Evolutionary conservation across 2,329 filamentous ascomycete genomes (phyloP).

Genomic region (Cladosporium sp.): DNA sequence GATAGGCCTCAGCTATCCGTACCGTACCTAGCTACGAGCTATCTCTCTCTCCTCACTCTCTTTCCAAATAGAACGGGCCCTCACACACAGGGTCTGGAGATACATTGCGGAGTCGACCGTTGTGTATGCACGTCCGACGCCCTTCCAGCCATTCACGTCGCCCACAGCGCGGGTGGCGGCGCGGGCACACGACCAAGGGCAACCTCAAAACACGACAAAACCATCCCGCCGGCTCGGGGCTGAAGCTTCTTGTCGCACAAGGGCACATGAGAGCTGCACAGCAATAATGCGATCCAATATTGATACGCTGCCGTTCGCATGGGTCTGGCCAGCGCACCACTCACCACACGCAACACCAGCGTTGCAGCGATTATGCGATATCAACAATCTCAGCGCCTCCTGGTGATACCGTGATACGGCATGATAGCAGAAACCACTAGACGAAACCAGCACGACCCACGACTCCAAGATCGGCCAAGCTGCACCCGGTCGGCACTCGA

Average conservation of each 20-base stretch:
- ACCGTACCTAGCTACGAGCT: constrained; percentile 1
- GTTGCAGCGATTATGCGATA: constrained; percentile 18
- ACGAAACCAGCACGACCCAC: not conserved
- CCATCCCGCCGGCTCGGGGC: constrained; percentile 8
- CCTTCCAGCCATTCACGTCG: constrained; percentile 11
- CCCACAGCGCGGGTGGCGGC: constrained; percentile 4
- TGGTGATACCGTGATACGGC: constrained; percentile 14
- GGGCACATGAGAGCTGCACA: not conserved
- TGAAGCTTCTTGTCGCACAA: constrained; percentile 14
- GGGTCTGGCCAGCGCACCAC: constrained; percentile 6
- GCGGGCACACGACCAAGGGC: constrained; percentile 16
- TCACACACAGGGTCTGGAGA: constrained; percentile 20
- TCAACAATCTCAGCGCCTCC: constrained; percentile 10
- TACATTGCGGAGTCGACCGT: constrained; percentile 12
- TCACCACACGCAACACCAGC: constrained; percentile 1
- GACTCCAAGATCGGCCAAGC: constrained; percentile 1
- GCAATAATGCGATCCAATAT: not conserved
- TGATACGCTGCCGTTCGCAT: constrained; percentile 17
- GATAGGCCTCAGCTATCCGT: constrained; percentile 15
- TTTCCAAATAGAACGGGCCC: constrained; percentile 14
- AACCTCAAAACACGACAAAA: not conserved
- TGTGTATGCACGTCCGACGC: constrained; percentile 9
- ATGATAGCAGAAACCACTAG: not conserved
- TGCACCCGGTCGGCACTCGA: not conserved
- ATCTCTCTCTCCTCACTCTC: constrained; percentile 5